Conservation (phyloP, 2,329 filamentous ascomycete genomes). For the Hypoxylon sp. region DNA sequence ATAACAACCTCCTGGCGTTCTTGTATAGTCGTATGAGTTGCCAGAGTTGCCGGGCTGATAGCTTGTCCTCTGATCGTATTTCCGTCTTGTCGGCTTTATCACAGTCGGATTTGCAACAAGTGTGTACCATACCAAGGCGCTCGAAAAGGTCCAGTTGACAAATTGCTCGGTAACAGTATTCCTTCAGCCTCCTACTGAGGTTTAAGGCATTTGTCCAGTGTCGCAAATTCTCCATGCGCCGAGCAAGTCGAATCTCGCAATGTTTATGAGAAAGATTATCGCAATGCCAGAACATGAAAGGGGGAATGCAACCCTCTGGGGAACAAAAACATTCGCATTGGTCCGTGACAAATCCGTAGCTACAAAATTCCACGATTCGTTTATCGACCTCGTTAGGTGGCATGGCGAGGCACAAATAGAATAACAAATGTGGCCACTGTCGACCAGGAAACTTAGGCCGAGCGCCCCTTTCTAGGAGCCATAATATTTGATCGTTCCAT, state of each 20-base stretch:
- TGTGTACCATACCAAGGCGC: constrained; percentile 24
- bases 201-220: neutral
- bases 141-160: constrained; percentile 23
- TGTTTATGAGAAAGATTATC: neutral
- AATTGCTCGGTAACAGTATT: constrained; percentile 8
- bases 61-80: constrained; percentile 16
- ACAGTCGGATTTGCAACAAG: constrained; percentile 5
- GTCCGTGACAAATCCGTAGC: constrained; percentile 8
- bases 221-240: neutral
- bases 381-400: neutral
- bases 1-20: constrained; percentile 1
- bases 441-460: neutral
- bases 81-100: no score
- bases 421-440: constrained; percentile 13
- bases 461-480: constrained; percentile 16
- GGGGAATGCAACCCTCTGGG: constrained; percentile 2
- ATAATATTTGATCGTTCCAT: constrained; percentile 1
- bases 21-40: constrained; percentile 5
- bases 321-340: constrained; percentile 21
- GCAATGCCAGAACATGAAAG: constrained; percentile 8
- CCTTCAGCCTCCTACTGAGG: constrained; percentile 5
- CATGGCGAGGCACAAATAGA: constrained; percentile 2
- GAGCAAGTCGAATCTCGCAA: neutral
- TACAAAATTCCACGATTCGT: neutral
- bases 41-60: constrained; percentile 6